Evolutionary conservation across 2,329 filamentous ascomycete genomes (phyloP).

Genomic region (Chaetomium sp.): DNA sequence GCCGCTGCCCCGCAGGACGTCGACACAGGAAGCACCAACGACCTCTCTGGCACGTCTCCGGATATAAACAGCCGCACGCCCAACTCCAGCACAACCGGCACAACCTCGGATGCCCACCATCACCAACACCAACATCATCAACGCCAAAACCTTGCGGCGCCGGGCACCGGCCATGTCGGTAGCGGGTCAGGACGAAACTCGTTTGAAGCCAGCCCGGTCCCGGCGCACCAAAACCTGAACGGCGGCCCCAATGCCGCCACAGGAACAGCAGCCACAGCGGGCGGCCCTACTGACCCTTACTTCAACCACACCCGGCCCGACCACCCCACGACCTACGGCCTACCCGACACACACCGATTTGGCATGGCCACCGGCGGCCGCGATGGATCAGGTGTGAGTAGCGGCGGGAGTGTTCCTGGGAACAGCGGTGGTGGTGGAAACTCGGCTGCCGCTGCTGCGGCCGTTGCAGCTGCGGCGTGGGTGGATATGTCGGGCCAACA

Average conservation of each 20-base stretch:
- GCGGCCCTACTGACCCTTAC: slow-evolving; percentile 32
- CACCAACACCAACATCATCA: slow-evolving; percentile 10
- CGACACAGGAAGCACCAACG: slow-evolving; percentile 39
- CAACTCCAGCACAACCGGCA: slow-evolving; percentile 44
- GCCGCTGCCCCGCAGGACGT: slow-evolving; percentile 34
- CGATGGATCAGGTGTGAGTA: neutral
- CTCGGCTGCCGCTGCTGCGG: slow-evolving; percentile 31
- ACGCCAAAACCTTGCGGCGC: slow-evolving; percentile 11
- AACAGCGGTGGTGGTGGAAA: neutral
- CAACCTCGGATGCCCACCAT: slow-evolving; percentile 32
- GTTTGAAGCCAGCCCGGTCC: slow-evolving; percentile 47
- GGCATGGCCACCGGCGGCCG: slow-evolving; percentile 24
- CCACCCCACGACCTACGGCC: slow-evolving; percentile 25
- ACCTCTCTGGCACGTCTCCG: slow-evolving; percentile 41
- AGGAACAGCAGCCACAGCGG: slow-evolving; percentile 26
- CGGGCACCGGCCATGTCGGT: slow-evolving; percentile 26
- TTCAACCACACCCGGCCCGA: slow-evolving; percentile 31
- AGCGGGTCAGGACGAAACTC: slow-evolving; percentile 37
- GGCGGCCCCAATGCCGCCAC: too few species aligned
- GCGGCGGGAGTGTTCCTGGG: neutral
- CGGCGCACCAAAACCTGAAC: slow-evolving; percentile 37
- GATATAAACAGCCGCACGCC: slow-evolving; percentile 53
- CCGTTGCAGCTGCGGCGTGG: slow-evolving; percentile 43
- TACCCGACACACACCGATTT: slow-evolving; percentile 29
- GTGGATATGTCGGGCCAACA: slow-evolving; percentile 35